Evolutionary conservation across 2,329 filamentous ascomycete species (phyloP), one percentile per base, ranked within the genome.

Genomic region (Xylaria sp.): DNA sequence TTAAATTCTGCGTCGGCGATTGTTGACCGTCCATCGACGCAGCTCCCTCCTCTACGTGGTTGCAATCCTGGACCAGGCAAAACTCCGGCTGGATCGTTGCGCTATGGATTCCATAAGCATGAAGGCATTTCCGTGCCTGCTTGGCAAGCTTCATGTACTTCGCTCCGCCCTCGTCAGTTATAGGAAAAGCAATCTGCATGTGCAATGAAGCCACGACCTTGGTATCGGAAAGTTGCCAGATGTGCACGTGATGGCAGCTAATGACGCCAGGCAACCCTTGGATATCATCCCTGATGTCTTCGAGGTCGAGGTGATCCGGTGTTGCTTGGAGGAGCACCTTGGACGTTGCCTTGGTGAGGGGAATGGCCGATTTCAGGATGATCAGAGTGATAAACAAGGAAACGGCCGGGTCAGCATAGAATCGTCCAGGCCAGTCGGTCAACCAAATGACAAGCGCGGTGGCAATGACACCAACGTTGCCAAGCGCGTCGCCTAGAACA

Each of bases 51-150:
- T 80, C 79, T 15, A 78, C 74, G 48, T 82, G 81, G 64, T 76
- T 78, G 71, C 84, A 85, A 61, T 80, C 79, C 49, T 82, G 77
- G 72, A 88, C 88, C 31, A 88, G 79, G 71, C 88, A 90, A 74
- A 91, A 99, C 80, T 99, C 96, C 6, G 96, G 96, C 81, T 99
- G 96, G 75, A 99, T 98, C 13, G 96, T 99, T 43, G 94, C 95
- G 46, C 93, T 97, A 83, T 99, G 96, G 73, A 99, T 98, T 65
- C 96, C 95, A 75, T 97, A 98, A 43, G 90, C 94, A 80, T 99
- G 96, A 2, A 99, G 89, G 77, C 96, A 99, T 77, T 91, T 91
- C 57, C 94, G 88, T 20, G 97, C 92, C 66, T 92, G 90, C 68
- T 89, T 90, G 23, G 95, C 94, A 48, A 99, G 87, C 72, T 91